These are phyloP conservation scores for Triticum urartu DNA, from an alignment of 176 grass and related monocot species.

Conservation along the genomic window DNA sequence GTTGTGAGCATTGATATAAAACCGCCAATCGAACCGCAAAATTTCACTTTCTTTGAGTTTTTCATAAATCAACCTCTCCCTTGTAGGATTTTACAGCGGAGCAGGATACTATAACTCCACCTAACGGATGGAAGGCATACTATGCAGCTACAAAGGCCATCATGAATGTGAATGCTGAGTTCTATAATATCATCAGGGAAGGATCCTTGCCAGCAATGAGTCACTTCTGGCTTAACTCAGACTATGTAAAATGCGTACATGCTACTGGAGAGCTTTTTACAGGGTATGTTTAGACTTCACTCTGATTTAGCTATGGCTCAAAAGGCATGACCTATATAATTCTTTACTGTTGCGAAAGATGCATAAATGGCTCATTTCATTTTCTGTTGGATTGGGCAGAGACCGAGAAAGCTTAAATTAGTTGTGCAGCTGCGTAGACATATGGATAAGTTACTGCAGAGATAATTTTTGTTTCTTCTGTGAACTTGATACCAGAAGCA, in stretches of 20 bases:
- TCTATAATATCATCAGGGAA: conserved; percentile 95
- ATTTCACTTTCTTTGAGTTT: neutral
- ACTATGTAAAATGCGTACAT: conserved; percentile 88
- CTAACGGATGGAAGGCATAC: conserved; percentile 93
- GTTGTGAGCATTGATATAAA: neutral
- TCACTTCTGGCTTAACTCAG: conserved; percentile 83
- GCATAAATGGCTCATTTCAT: neutral
- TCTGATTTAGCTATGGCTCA: neutral
- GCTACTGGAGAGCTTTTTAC: conserved; percentile 72
- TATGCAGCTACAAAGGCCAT: conserved; percentile 94
- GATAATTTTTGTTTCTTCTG: neutral
- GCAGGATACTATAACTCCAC: conserved; percentile 65
- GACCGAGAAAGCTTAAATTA: neutral
- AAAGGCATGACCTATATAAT: neutral
- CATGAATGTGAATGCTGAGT: conserved; percentile 80
- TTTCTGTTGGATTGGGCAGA: neutral
- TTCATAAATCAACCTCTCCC: conserved; percentile 17
- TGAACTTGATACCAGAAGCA: neutral
- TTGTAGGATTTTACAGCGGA: conserved; percentile 91
- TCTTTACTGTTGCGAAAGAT: neutral
- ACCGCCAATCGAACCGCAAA: neutral
- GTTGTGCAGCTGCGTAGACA: neutral
- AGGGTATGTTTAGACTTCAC: conserved; percentile 53
- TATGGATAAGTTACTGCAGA: neutral
- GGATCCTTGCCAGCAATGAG: conserved; percentile 80